Percentiles rank a stretch among this genome's conserved stretches.
These are phyloP conservation scores for Salix arbutifolia DNA, from an alignment of 345 rosid species.

Conservation along the genomic window DNA sequence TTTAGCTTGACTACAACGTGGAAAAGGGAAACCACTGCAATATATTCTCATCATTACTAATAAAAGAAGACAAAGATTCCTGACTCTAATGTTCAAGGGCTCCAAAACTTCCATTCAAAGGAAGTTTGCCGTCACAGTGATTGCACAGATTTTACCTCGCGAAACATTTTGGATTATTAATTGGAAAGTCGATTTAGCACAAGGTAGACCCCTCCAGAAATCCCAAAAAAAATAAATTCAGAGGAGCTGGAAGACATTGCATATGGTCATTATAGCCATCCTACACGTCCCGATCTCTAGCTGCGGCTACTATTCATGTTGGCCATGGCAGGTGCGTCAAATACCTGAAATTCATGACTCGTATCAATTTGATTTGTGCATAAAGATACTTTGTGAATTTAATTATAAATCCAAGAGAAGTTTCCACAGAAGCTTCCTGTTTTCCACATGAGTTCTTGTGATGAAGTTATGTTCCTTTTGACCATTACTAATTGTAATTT, in stretches of 20 bases:
- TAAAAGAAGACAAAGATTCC: neutral
- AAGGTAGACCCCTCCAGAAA: too few species aligned
- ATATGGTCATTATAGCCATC: too few species aligned
- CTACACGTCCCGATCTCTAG: too few species aligned
- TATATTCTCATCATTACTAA: too few species aligned
- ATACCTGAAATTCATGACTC: neutral
- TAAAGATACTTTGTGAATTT: too few species aligned
- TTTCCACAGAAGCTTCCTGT: neutral
- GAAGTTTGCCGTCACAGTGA: neutral
- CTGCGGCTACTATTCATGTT: neutral
- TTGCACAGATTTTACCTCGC: neutral
- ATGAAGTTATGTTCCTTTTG: neutral
- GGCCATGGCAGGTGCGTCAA: neutral
- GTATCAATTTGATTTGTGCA: too few species aligned
- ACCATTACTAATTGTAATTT: neutral
- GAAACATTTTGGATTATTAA: neutral
- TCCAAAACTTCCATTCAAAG: neutral
- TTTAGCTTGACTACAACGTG: too few species aligned
- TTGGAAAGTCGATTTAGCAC: neutral
- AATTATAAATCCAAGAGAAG: neutral
- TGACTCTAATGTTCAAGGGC: neutral
- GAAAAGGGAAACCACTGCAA: too few species aligned
- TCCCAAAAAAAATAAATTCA: too few species aligned
- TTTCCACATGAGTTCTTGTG: neutral
- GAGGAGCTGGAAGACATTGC: too few species aligned